Evolutionary conservation across 106 monocot genomes (phyloP).

Genomic region (Agapanthus africanus): DNA sequence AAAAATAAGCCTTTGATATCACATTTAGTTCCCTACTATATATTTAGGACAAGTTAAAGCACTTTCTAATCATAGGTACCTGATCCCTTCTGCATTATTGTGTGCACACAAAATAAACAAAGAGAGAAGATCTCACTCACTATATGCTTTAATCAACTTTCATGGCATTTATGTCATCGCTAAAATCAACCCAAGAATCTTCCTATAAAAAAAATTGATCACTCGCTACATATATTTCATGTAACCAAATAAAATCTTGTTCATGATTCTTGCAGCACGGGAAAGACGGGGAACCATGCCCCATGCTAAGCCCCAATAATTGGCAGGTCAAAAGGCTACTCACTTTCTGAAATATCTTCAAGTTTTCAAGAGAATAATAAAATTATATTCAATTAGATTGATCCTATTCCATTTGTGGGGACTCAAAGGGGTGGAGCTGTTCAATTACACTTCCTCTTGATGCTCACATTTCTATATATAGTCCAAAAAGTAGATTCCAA

Average conservation of each 20-base stretch:
- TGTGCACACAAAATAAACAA: neutral
- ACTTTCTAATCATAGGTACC: conserved; percentile 8
- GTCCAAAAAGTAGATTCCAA: conserved; percentile 21
- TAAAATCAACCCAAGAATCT: neutral
- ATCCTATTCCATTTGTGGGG: neutral
- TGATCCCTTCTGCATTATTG: neutral
- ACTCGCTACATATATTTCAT: neutral
- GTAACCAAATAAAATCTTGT: conserved; percentile 11
- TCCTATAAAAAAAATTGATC: conserved; percentile 1
- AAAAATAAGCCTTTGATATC: too few species aligned
- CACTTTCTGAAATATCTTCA: conserved; percentile 7
- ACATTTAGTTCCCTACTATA: too few species aligned
- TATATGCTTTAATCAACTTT: conserved; percentile 7
- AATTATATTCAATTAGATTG: conserved; percentile 11
- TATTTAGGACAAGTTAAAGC: too few species aligned
- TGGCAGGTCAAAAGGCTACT: conserved; percentile 13
- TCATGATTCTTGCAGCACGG: neutral
- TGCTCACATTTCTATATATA: neutral
- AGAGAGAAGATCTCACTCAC: neutral
- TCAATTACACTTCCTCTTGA: neutral
- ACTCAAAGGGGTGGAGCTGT: neutral
- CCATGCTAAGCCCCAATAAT: conserved; percentile 3
- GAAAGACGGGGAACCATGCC: conserved; percentile 3
- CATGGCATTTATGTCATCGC: conserved; percentile 1
- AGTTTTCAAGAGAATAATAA: conserved; percentile 15